phyloP scores from a whole-genome alignment of 345 rosid genomes.

The Citrus maxima region DNA sequence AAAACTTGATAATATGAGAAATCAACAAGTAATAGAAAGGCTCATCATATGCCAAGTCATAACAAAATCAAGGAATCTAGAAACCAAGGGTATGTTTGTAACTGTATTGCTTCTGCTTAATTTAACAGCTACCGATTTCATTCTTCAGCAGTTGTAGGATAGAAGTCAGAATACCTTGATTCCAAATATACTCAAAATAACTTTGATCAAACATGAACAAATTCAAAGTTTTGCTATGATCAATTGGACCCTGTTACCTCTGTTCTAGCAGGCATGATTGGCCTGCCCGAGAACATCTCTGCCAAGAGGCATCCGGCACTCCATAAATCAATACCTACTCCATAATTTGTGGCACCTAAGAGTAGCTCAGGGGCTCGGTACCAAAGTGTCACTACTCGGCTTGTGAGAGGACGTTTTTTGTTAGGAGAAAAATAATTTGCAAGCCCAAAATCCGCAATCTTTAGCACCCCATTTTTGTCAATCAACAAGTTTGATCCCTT shows the following conservation, averaged over 20 bases:
- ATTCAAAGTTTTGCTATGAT: background rate
- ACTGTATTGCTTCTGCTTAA: too few relatives aligned
- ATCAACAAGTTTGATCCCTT: slow-evolving; percentile 65
- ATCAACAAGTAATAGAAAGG: background rate
- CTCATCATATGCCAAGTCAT: background rate
- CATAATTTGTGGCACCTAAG: slow-evolving; percentile 52
- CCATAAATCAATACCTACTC: slow-evolving; percentile 66
- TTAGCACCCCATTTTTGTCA: slow-evolving; percentile 48
- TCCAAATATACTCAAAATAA: background rate
- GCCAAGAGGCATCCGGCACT: slow-evolving; percentile 72
- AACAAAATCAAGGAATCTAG: background rate
- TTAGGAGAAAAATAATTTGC: slow-evolving; percentile 43
- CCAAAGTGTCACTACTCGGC: slow-evolving; percentile 62
- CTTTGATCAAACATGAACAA: background rate
- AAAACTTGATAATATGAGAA: slow-evolving; percentile 5
- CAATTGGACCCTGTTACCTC: slow-evolving; percentile 33
- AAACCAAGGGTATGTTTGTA: background rate
- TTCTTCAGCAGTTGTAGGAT: too few relatives aligned
- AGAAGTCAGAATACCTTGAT: background rate
- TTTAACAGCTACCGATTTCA: background rate
- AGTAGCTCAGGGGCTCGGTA: slow-evolving; percentile 67
- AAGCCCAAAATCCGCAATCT: slow-evolving; percentile 66
- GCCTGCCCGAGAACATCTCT: slow-evolving; percentile 54
- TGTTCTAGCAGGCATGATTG: slow-evolving; percentile 58
- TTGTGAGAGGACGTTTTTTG: slow-evolving; percentile 46